Percentiles rank a stretch among this genome's conserved stretches.
Evolutionary conservation across 2,329 filamentous ascomycete species (phyloP).

Genomic region (Aspergillus thermomutatus): DNA sequence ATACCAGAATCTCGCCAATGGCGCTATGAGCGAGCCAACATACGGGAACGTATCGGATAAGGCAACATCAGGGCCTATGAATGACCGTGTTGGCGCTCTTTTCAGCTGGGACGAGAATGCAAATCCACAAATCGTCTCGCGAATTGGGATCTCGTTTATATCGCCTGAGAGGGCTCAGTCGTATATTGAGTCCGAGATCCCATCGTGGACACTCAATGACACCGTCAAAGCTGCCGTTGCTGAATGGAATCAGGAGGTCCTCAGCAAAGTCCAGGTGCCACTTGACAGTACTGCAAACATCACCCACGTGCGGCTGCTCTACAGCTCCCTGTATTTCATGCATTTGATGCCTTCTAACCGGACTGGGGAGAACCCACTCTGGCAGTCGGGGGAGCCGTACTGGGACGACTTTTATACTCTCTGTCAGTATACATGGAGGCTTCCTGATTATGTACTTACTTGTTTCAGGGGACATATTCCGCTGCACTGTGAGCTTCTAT

Average conservation of each 20-base stretch:
- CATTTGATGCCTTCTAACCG: constrained; percentile 66
- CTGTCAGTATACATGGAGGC: constrained; percentile 30
- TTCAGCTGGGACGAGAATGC: constrained; percentile 58
- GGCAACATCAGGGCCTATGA: constrained; percentile 54
- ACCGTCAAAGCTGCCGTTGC: neutral
- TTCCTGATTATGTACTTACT: constrained; percentile 9
- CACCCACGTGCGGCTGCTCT: constrained; percentile 27
- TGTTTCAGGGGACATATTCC: constrained; percentile 58
- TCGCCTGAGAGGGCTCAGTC: constrained; percentile 61
- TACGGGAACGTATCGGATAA: constrained; percentile 48
- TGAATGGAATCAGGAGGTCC: constrained; percentile 11
- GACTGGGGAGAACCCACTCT: constrained; percentile 67
- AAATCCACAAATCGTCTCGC: constrained; percentile 52
- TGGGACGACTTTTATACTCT: constrained; percentile 68
- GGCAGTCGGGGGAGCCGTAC: constrained; percentile 63
- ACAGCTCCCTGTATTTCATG: constrained; percentile 56
- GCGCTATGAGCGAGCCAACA: constrained; percentile 55
- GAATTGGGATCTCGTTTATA: constrained; percentile 67
- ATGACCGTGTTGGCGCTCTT: constrained; percentile 55
- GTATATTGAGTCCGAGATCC: neutral
- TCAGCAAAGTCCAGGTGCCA: constrained; percentile 43
- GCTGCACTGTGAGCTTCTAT: constrained; percentile 63
- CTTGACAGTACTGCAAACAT: constrained; percentile 29
- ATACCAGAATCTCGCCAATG: constrained; percentile 54
- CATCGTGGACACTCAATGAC: neutral